phyloP scores from a whole-genome alignment of 352 stramenopile species.

The Phytopythium aichiense region DNA sequence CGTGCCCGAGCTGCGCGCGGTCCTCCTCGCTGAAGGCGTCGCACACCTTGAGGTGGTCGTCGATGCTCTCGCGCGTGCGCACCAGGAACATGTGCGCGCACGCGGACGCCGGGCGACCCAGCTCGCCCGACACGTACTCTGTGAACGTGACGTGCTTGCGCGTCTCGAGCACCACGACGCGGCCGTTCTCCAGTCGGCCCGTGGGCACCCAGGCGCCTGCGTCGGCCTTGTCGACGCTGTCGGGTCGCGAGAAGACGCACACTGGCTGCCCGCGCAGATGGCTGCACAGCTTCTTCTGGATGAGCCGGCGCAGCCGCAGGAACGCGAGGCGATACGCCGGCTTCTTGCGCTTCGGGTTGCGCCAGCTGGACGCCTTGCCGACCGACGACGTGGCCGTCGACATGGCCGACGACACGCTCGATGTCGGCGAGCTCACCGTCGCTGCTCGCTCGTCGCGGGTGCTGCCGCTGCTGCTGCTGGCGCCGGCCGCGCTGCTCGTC shows the following conservation, averaged over 20 bases:
- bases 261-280: slow-evolving; percentile 67
- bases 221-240: slow-evolving; percentile 5
- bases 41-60: slow-evolving; percentile 66
- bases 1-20: slow-evolving; percentile 25
- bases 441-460: neutral
- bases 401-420: slow-evolving; percentile 1
- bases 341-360: slow-evolving; percentile 23
- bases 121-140: slow-evolving; percentile 48
- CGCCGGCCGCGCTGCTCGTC: slow-evolving; percentile 4
- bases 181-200: slow-evolving; percentile 48
- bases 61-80: slow-evolving; percentile 50
- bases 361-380: neutral
- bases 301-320: slow-evolving; percentile 57
- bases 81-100: slow-evolving; percentile 73
- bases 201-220: slow-evolving; percentile 33
- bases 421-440: slow-evolving; percentile 4
- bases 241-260: slow-evolving; percentile 31
- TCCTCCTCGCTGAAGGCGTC: slow-evolving; percentile 61
- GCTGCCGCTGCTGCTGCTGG: slow-evolving; percentile 1
- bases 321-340: slow-evolving; percentile 26
- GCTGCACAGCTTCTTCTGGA: slow-evolving; percentile 60
- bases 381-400: neutral
- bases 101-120: slow-evolving; percentile 43
- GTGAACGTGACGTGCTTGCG: slow-evolving; percentile 55
- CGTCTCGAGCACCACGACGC: slow-evolving; percentile 44